Evolutionary conservation across 306 rosid genomes (phyloP).

Genomic region (Sicyos edulis): DNA sequence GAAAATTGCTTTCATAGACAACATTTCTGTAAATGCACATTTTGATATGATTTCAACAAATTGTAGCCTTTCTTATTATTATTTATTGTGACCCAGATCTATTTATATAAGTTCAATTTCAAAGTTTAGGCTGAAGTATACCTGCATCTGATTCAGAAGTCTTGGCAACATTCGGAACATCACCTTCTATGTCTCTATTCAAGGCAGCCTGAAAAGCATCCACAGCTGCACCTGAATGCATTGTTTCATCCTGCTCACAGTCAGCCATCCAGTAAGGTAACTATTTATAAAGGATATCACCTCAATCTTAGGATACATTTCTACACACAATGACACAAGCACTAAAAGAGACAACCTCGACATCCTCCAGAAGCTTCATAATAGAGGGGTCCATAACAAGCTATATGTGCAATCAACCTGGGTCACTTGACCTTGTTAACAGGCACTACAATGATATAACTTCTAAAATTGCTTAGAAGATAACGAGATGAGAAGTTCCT

Average conservation of each 20-base stretch:
- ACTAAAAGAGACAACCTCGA: constrained; percentile 46
- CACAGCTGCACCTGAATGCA: constrained; percentile 84
- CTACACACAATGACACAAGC: not conserved
- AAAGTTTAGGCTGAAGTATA: constrained; percentile 12
- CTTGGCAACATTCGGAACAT: constrained; percentile 38
- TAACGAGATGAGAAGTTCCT: not conserved
- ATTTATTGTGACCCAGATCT: not conserved
- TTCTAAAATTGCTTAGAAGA: constrained; percentile 1
- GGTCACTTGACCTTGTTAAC: not conserved
- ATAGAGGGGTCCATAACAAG: constrained; percentile 70
- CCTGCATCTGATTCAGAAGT: constrained; percentile 53
- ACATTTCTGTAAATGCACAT: not conserved
- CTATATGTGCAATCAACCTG: not conserved
- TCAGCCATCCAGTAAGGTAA: not conserved
- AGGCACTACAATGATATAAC: not conserved
- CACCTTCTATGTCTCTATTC: constrained; percentile 74
- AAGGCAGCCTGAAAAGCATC: constrained; percentile 87
- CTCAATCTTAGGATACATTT: constrained; percentile 10
- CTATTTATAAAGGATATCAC: constrained; percentile 16
- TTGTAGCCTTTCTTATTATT: not conserved
- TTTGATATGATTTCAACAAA: not conserved
- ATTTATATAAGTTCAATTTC: not conserved
- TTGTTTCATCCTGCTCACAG: constrained; percentile 60
- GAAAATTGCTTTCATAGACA: not conserved
- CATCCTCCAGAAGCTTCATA: constrained; percentile 87